These are phyloP conservation scores for Flammula alnicola DNA, from an alignment of 1,284 basidiomycete genomes.

Conservation along the genomic window DNA sequence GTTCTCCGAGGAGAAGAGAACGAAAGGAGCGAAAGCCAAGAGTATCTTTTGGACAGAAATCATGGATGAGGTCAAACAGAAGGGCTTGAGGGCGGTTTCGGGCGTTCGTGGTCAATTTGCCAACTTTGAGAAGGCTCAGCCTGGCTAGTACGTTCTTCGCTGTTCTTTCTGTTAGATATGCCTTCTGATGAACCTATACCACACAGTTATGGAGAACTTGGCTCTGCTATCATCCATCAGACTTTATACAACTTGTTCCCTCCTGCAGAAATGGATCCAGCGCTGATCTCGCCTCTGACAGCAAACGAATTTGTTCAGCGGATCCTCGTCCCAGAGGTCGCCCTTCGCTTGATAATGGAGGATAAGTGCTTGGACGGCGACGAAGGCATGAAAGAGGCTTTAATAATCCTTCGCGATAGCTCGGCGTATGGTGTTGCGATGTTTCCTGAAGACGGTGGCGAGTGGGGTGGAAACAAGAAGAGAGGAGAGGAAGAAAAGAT, in stretches of 20 bases:
- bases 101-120: constrained; percentile 74
- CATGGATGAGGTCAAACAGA: constrained; percentile 60
- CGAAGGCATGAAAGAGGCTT: constrained; percentile 44
- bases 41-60: constrained; percentile 74
- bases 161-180: constrained; percentile 4
- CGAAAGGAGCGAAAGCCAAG: constrained; percentile 45
- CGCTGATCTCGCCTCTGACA: constrained; percentile 61
- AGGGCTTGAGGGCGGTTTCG: constrained; percentile 65
- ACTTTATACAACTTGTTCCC: constrained; percentile 78
- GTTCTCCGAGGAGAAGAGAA: constrained; percentile 22
- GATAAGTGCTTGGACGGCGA: constrained; percentile 54
- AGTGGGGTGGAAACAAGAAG: constrained; percentile 38
- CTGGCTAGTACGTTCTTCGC: constrained; percentile 73
- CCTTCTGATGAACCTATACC: constrained; percentile 7
- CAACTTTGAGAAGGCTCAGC: constrained; percentile 76
- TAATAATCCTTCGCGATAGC: constrained; percentile 71
- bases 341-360: constrained; percentile 70
- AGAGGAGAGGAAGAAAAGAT: constrained; percentile 33
- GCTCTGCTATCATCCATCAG: constrained; percentile 77
- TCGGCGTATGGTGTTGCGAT: constrained; percentile 77
- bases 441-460: constrained; percentile 66
- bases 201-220: constrained; percentile 79
- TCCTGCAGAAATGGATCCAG: constrained; percentile 54
- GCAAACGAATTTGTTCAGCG: constrained; percentile 73
- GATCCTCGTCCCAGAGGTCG: constrained; percentile 77